Conservation (phyloP, 2,329 filamentous ascomycete species). For the Magnaporthiopsis rhizophila region DNA sequence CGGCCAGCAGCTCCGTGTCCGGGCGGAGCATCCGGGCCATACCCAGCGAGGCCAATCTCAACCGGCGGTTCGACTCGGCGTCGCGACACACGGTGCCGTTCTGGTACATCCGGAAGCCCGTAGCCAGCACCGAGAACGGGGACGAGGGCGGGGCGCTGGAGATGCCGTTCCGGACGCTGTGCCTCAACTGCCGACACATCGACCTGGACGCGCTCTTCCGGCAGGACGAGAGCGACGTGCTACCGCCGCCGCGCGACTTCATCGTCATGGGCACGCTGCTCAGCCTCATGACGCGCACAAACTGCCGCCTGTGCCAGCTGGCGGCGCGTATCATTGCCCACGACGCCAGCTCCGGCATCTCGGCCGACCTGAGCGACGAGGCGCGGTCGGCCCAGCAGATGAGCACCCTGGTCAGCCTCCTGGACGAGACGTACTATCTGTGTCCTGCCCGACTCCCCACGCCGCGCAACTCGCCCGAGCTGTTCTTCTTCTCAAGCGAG, state of each 20-base stretch:
- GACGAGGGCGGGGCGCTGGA: not conserved
- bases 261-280: conserved; percentile 4
- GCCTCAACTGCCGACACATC: conserved; percentile 3
- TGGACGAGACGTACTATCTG: conserved; percentile 6
- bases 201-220: conserved; percentile 2
- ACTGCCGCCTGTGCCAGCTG: conserved; percentile 6
- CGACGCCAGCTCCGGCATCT: conserved; percentile 2
- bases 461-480: not conserved
- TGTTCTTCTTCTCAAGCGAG: conserved; percentile 5
- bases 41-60: conserved; percentile 1
- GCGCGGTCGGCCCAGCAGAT: not conserved
- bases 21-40: not conserved
- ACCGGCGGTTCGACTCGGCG: conserved; percentile 3
- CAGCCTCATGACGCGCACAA: conserved; percentile 2
- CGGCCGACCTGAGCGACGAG: not conserved
- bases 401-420: conserved; percentile 1
- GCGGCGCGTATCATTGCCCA: conserved; percentile 2
- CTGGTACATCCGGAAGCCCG: conserved; percentile 4
- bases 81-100: not conserved
- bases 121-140: not conserved
- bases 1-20: conserved; percentile 1
- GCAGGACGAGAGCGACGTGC: not conserved
- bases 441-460: not conserved
- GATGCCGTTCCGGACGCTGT: not conserved
- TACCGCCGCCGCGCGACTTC: conserved; percentile 2